Evolutionary conservation across 495 filamentous ascomycete species (phyloP), one percentile per base, ranked within the genome.

Genomic region (Acidomyces sp.): DNA sequence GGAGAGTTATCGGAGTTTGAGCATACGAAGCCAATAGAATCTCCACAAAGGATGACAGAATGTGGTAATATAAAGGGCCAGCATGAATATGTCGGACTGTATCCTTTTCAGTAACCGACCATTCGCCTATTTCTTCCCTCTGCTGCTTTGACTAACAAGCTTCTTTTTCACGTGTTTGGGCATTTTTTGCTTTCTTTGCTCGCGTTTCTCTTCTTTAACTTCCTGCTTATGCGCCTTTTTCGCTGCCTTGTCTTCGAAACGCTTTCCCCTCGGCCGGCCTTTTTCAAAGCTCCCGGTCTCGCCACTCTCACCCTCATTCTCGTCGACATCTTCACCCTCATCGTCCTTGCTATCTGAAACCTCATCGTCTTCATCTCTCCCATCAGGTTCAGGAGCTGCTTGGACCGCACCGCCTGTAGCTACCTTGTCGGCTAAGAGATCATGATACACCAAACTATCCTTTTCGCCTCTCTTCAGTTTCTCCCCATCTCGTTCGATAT

Each of bases 91-190:
- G n/a, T n/a, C n/a, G n/a, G n/a, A n/a, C n/a, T n/a, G n/a, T n/a
- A n/a, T n/a, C n/a, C n/a, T n/a, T n/a, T n/a, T n/a, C n/a, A n/a
- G n/a, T n/a, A n/a, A n/a, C n/a, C n/a, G n/a, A n/a, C n/a, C n/a
- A n/a, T n/a, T n/a, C n/a, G n/a, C 7, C 38, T 44, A 54, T 37
- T 54, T 51, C 51, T 62, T 58, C 43, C 54, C 57, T 35, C 58
- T 51, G 11, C 67, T 45, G 12, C 69, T 56, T 25, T 49, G 51
- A 37, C 48, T 64, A 16, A 90, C 65, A 37, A 87, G 45, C 56
- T 73, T 75, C 64, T 93, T 93, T 70, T 97, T 97, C 22, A 86
- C 33, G 51, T 93, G 72, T 62, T 97, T 97, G 0, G 90, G 87
- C 62, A 97, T 93, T 65, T 97, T 97, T 12, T 80, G 79, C 55